Conservation (phyloP, 1,284 basidiomycete genomes). For the Schizophyllum commune region DNA sequence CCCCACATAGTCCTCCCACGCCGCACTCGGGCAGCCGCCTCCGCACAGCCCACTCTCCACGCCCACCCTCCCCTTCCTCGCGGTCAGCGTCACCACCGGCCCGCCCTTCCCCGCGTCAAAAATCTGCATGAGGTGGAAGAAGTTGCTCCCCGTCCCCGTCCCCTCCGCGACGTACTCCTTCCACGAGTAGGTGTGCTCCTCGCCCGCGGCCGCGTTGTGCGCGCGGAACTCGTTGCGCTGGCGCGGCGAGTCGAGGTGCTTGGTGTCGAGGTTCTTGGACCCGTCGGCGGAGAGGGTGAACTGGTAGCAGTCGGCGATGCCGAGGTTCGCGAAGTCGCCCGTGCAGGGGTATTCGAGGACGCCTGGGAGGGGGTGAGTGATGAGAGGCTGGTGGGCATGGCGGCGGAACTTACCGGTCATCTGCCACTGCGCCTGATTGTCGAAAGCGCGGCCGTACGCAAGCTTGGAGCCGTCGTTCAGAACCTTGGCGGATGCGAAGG, state of each 20-base stretch:
- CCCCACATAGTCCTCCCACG: background rate
- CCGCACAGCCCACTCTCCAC: slow-evolving; percentile 9
- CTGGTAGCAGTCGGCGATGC: background rate
- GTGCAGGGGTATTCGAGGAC: slow-evolving; percentile 14
- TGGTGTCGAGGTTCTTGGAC: slow-evolving; percentile 2
- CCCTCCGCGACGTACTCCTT: slow-evolving; percentile 1
- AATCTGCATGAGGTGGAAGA: slow-evolving; percentile 17
- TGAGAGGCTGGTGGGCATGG: background rate
- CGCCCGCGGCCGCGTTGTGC: background rate
- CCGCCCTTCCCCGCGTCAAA: slow-evolving; percentile 5
- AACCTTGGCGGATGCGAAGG: background rate
- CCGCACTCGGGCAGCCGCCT: background rate
- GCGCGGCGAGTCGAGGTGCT: slow-evolving; percentile 8
- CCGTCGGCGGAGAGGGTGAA: background rate
- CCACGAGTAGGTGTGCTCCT: slow-evolving; percentile 2
- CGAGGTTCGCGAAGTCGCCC: slow-evolving; percentile 2
- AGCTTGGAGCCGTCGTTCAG: background rate
- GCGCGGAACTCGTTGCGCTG: background rate
- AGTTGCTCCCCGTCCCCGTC: slow-evolving; percentile 9
- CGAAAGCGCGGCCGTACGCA: background rate
- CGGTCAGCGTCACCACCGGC: slow-evolving; percentile 14
- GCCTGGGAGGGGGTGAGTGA: slow-evolving; percentile 2
- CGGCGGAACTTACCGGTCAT: background rate
- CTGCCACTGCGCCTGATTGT: background rate
- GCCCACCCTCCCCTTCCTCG: slow-evolving; percentile 5